phyloP scores from a whole-genome alignment of 176 grass and related monocot species.

The Musa beccarii region DNA sequence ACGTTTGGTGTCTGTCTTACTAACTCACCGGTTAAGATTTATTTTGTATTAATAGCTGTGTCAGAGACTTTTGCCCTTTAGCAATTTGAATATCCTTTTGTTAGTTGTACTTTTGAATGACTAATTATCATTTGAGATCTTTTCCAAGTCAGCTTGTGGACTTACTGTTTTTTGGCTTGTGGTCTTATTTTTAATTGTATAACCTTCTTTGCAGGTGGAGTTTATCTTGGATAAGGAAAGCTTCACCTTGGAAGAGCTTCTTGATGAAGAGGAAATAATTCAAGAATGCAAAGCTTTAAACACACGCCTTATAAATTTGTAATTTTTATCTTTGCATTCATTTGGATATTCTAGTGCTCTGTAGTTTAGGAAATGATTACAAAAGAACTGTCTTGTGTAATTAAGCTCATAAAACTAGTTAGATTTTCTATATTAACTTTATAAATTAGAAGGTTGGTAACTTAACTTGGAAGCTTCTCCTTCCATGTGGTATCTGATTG shows the following conservation, averaged over 20 bases:
- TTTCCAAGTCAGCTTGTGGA: neutral
- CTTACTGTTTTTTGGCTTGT: neutral
- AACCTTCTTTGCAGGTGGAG: constrained; percentile 8
- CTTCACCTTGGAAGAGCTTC: constrained; percentile 23
- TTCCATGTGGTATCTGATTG: neutral
- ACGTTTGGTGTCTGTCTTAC: too few relatives aligned
- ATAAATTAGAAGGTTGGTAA: too few relatives aligned
- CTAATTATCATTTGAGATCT: neutral
- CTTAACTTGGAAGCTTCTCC: neutral
- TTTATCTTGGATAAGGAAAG: constrained; percentile 20
- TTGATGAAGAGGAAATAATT: constrained; percentile 21
- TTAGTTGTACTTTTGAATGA: neutral
- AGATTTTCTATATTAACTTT: too few relatives aligned
- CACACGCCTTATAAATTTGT: constrained; percentile 21
- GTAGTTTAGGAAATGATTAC: neutral
- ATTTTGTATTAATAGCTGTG: too few relatives aligned
- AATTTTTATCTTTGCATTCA: constrained; percentile 1
- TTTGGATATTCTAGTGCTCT: neutral
- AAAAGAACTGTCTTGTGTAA: neutral
- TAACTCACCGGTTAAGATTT: too few relatives aligned
- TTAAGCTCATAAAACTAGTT: neutral
- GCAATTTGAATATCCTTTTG: too few relatives aligned
- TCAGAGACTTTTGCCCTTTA: too few relatives aligned
- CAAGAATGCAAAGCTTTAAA: constrained; percentile 26
- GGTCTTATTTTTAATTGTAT: neutral